Evolutionary conservation across 768 basidiomycete species (phyloP).

Genomic region (Astraeus odoratus): DNA sequence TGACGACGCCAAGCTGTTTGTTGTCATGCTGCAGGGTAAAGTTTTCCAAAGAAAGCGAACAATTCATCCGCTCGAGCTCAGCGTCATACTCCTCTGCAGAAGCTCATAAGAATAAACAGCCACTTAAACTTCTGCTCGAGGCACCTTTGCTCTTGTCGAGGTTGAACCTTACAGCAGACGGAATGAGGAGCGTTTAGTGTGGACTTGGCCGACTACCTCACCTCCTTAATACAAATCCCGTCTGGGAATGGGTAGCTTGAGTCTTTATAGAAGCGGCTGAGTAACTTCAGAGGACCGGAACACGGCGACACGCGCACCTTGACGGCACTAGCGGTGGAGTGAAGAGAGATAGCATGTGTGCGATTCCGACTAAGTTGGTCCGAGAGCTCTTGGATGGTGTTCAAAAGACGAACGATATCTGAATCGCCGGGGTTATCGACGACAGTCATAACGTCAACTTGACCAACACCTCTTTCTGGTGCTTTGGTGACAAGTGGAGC

Average conservation of each 20-base stretch:
- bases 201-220: slow-evolving; percentile 26
- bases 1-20: slow-evolving; percentile 83
- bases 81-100: slow-evolving; percentile 77
- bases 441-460: slow-evolving; percentile 42
- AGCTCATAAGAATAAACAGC: slow-evolving; percentile 3
- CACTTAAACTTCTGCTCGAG: background rate
- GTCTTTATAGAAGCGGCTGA: slow-evolving; percentile 38
- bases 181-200: background rate
- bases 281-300: background rate
- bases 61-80: slow-evolving; percentile 87
- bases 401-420: slow-evolving; percentile 57
- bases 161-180: slow-evolving; percentile 57
- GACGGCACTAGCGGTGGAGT: slow-evolving; percentile 64
- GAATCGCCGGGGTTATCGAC: slow-evolving; percentile 47
- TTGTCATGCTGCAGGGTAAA: slow-evolving; percentile 85
- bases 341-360: slow-evolving; percentile 60
- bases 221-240: slow-evolving; percentile 87
- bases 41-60: slow-evolving; percentile 74
- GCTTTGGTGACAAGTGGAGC: too few relatives aligned
- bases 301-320: slow-evolving; percentile 51
- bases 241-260: slow-evolving; percentile 84
- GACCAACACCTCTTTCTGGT: background rate
- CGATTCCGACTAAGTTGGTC: slow-evolving; percentile 81
- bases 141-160: slow-evolving; percentile 80
- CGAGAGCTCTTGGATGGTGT: slow-evolving; percentile 69